Base-by-base conservation (phyloP, 768 basidiomycete genomes). In the Obba rivulosa region DNA sequence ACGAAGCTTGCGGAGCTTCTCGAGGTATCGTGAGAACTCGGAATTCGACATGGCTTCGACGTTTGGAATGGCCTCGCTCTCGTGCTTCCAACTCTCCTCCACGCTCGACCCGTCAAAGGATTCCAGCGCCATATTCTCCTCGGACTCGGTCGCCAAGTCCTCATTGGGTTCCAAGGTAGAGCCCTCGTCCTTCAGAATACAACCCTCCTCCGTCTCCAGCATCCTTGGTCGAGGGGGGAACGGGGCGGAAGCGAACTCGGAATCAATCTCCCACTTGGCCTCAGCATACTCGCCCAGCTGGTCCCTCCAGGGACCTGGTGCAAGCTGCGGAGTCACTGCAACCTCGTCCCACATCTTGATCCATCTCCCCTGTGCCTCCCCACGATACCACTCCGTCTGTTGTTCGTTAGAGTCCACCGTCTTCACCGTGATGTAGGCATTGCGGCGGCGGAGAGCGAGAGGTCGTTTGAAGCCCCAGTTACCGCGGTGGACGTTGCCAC, bases 401-500 rank as follows among this genome's bases (percentile, higher is more conserved):
- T 87, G 74, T 48, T 86, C 79, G 46, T 70, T 78, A 24, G 84
- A 79, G 60, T 92, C 90, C 62, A 86, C 79, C 1, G 79, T 69
- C 43, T 74, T 70, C 22, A 92, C 73, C 17, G 82, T 79, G 50
- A 92, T 79, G 57, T 75, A 79, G 10, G 80, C 78, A 52, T 79
- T 73, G 40, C 77, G 76, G 25, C 80, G 77, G 45, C 83, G 78
- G 40, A 85, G 68, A 2, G 86, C 71, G 20, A 92, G 77, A 20
- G 88, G 85, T 0, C 90, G 83, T 66, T 94, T 94, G 52, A 93
- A 70, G 20, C 91, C 91, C 78, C 81, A 94, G 69, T 91, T 78
- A 46, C 88, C 87, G 22, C 89, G 79, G 56, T 83, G 73, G 11
- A 83, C 80, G 61, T 87, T 75, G 37, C 84, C 83, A 18, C 78